These are phyloP conservation scores for Zoysia pacifica DNA, from an alignment of 176 grass and related monocot species.

Conservation along the genomic window DNA sequence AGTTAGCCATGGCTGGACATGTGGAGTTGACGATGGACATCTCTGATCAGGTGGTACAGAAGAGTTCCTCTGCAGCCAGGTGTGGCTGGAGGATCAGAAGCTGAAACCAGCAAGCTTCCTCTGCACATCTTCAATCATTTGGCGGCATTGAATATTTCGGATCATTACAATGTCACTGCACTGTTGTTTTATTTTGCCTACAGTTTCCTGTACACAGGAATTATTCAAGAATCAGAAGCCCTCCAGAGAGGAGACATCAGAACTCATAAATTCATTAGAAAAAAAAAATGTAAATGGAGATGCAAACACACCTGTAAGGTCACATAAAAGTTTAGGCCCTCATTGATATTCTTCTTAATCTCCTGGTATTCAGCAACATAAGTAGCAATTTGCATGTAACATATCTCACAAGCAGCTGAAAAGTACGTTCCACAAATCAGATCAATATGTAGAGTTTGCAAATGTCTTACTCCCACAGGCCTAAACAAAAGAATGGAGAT, in stretches of 20 bases:
- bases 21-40: slow-evolving; percentile 41
- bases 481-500: slow-evolving; percentile 13
- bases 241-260: slow-evolving; percentile 5
- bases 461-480: not conserved
- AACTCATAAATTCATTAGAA: slow-evolving; percentile 24
- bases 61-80: slow-evolving; percentile 44
- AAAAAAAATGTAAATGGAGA: slow-evolving; percentile 31
- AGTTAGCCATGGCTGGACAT: slow-evolving; percentile 24
- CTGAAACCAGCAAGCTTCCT: slow-evolving; percentile 85
- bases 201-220: slow-evolving; percentile 73
- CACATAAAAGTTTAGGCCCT: slow-evolving; percentile 92
- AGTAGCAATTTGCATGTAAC: slow-evolving; percentile 90
- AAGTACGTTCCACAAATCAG: slow-evolving; percentile 34
- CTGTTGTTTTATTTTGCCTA: slow-evolving; percentile 87
- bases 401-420: slow-evolving; percentile 85
- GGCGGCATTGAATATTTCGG: slow-evolving; percentile 89
- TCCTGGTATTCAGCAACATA: slow-evolving; percentile 86
- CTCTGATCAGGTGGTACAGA: slow-evolving; percentile 58
- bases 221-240: slow-evolving; percentile 16
- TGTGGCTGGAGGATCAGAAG: slow-evolving; percentile 60
- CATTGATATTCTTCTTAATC: slow-evolving; percentile 88
- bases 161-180: slow-evolving; percentile 93
- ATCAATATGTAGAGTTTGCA: not conserved
- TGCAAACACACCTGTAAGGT: slow-evolving; percentile 73
- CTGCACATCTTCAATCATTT: slow-evolving; percentile 99